These are phyloP conservation scores for Achlya hypogyna DNA, from an alignment of 352 stramenopile species.

Conservation along the genomic window DNA sequence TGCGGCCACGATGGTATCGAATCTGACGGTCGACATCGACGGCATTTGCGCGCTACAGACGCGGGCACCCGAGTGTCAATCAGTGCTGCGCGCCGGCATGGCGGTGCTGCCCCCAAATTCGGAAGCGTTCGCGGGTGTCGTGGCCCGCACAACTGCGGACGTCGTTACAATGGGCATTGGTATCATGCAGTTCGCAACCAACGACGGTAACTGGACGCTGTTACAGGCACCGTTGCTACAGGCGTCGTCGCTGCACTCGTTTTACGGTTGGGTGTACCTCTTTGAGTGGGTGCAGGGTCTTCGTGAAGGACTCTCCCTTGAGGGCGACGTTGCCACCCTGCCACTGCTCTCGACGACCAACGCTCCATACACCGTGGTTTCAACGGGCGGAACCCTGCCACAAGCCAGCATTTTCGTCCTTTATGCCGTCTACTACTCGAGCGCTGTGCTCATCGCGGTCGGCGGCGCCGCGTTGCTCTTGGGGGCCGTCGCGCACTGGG, in stretches of 20 bases:
- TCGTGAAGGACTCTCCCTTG: background rate
- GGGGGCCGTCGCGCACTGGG: background rate
- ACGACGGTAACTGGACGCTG: background rate
- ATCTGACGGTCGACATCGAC: background rate
- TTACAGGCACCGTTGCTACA: background rate
- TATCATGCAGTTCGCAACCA: background rate
- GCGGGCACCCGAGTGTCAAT: background rate
- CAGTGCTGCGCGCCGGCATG: no score
- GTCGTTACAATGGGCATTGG: background rate
- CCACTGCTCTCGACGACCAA: background rate
- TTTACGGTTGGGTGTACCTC: background rate
- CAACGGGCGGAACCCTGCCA: background rate
- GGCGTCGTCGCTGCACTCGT: background rate
- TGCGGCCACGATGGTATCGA: background rate
- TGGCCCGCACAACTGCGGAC: background rate
- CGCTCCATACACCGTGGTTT: background rate
- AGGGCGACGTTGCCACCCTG: background rate
- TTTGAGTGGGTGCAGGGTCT: background rate
- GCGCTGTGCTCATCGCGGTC: background rate
- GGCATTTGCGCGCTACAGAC: background rate
- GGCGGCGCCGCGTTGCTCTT: background rate
- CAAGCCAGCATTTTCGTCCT: no score
- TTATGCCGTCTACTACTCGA: background rate
- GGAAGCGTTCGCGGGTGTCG: background rate
- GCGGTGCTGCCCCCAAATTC: background rate